Base-by-base conservation (phyloP, 1,284 basidiomycete genomes). In the Cutaneotrichosporon daszewskae region DNA sequence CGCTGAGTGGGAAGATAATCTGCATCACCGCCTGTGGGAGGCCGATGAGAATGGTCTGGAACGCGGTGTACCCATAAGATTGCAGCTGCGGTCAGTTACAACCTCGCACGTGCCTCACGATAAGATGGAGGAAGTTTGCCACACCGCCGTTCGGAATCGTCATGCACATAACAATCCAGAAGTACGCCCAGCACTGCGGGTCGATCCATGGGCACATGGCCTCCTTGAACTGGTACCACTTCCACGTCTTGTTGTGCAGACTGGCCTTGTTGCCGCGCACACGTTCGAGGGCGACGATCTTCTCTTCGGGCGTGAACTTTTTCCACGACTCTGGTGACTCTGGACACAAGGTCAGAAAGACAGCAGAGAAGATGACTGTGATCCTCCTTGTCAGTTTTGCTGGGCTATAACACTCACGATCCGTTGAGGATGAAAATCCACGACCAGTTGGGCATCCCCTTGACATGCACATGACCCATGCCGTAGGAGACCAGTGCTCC, bases 391-490 rank as follows among this genome's bases (percentile, higher is more conserved):
- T n/a, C n/a, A n/a, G n/a, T n/a, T n/a, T n/a, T n/a, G n/a, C n/a
- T n/a, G n/a, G n/a, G n/a, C n/a, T n/a, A n/a, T n/a, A n/a, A n/a
- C n/a, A n/a, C n/a, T n/a, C n/a, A n/a, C n/a, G n/a, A n/a, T n/a
- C 60, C 60, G 40, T 62, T 59, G 44, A 65, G 47, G 38, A 65
- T 43, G 45, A 62, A 65, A 42, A 64, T 64, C 60, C 59, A 65
- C 25, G 57, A 53, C 55, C 60, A 67, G 32, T 49, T 54, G 3
- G 48, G 50, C 3, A 62, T 40, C 7, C 41, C 32, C 3, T 28
- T 32, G 10, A 54, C 50, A 27, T 52, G 43, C 39, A 66, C 52
- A 20, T 59, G 59, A 3, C 62, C 64, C 41, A 64, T 60, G 7
- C 56, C 64, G 53, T 63, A 67, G 25, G 54, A 52, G 23, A 66